A percentile compares a stretch with the other conserved stretches of the same genome.
Conservation (phyloP, 306 rosid species). For the Vigna unguiculata region DNA sequence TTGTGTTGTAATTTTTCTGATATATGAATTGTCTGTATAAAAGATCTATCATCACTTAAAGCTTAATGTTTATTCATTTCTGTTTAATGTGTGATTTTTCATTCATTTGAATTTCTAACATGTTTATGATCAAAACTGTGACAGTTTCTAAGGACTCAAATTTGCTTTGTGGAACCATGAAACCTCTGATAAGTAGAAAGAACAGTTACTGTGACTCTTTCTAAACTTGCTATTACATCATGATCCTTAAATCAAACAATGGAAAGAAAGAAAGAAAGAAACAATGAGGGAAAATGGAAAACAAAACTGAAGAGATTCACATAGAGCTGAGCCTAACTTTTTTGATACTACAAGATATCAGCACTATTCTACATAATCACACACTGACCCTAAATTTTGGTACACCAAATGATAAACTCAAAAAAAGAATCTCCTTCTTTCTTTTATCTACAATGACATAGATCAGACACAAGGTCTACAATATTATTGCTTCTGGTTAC, state of each 20-base stretch:
- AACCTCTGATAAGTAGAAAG: neutral
- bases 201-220: neutral
- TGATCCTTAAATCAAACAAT: conserved; percentile 22
- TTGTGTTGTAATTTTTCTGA: too few relatives aligned
- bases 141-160: neutral
- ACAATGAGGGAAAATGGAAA: neutral
- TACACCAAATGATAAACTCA: conserved; percentile 2
- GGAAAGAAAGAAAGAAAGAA: neutral
- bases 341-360: conserved; percentile 17
- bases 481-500: conserved; percentile 47
- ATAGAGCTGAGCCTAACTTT: conserved; percentile 3
- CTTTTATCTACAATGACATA: conserved; percentile 49
- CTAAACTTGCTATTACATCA: conserved; percentile 27
- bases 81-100: too few relatives aligned
- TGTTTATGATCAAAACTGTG: too few relatives aligned
- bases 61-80: too few relatives aligned
- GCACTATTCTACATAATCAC: conserved; percentile 26
- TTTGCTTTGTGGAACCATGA: neutral
- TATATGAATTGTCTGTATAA: too few relatives aligned
- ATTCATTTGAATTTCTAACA: too few relatives aligned
- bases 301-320: conserved; percentile 15
- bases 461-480: conserved; percentile 42
- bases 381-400: conserved; percentile 17
- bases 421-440: conserved; percentile 5
- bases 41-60: too few relatives aligned